A percentile compares a stretch with the other conserved stretches of the same genome.
Evolutionary conservation across 768 basidiomycete species (phyloP).

Genomic region (Podaxis sp.): DNA sequence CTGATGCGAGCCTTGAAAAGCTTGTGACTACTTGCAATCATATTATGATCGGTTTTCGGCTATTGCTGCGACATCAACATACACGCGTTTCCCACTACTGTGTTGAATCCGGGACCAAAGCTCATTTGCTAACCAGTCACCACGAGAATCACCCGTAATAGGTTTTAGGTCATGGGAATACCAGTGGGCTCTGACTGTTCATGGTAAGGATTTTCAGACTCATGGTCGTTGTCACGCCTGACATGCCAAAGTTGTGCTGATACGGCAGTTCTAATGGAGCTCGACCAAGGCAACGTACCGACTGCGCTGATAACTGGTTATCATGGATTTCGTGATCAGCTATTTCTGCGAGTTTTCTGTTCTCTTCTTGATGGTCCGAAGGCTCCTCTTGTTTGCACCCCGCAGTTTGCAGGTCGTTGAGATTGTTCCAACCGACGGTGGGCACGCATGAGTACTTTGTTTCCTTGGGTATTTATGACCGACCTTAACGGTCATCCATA

Average conservation of each 20-base stretch:
- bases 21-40: not conserved
- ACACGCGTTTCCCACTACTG: not conserved
- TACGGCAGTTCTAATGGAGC: slow-evolving; percentile 25
- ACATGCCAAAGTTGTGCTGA: slow-evolving; percentile 20
- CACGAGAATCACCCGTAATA: not conserved
- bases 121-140: not conserved
- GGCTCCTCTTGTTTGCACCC: not conserved
- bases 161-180: not conserved
- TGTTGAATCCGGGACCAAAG: not conserved
- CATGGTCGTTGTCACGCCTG: slow-evolving; percentile 24
- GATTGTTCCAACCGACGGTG: not conserved
- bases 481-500: not conserved
- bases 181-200: not conserved
- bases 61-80: not conserved
- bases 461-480: not conserved
- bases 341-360: slow-evolving; percentile 18
- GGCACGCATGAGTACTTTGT: not conserved
- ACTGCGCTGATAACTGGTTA: slow-evolving; percentile 26
- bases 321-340: slow-evolving; percentile 21
- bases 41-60: not conserved
- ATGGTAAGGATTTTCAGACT: not conserved
- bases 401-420: not conserved
- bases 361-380: not conserved
- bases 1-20: not conserved
- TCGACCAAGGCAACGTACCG: slow-evolving; percentile 26